Evolutionary conservation across 148 eudicot genomes (phyloP), one percentile per base, ranked within the genome.

Genomic region (Mesembryanthemum crystallinum): DNA sequence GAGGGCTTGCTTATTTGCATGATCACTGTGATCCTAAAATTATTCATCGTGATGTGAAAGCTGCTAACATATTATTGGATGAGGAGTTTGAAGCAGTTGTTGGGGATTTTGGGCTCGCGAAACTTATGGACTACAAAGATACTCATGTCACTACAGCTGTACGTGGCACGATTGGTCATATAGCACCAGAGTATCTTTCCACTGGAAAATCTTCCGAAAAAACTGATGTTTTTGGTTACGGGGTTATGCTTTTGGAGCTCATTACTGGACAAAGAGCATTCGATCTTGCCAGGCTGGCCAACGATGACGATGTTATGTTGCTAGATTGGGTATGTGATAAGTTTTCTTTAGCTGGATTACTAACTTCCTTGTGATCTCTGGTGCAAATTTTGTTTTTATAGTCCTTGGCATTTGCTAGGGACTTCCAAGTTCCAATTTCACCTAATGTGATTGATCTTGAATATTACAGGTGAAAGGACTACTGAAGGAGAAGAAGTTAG

Each of bases 261-360:
- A 86, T 86, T 39, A 86, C 89, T 8, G 89, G 89, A 24, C 89
- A 86, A 74, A 77, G 89, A 67, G 89, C 89, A 32, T 83, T 83
- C 71, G 89, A 86, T 77, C 89, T 86, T 81, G 89, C 89, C 32
- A 85, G 89, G 52, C 81, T 86, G 55, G 89, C 89, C 70, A 83
- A 86, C 63, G 89, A 86, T 49, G 86, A 83, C 25, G 86, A 86
- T 69, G 88, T 86, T 66, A 86, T 86, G 86, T 77, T 86, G 72
- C 82, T 86, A 7, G 89, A 86, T 71, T 86, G 89, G 86, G 89
- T 86, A 83, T 61, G 77, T 67, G n/a, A 1, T 33, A 10, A 45
- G 28, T 30, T 60, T 29, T 12, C 3, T 27, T 57, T 45, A 30
- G 51, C 29, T 58, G 25, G n/a, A 10, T 54, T 59, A 57, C 32